These are phyloP conservation scores for Aspergillus neotritici DNA, from an alignment of 2,329 filamentous ascomycete genomes.

Conservation along the genomic window DNA sequence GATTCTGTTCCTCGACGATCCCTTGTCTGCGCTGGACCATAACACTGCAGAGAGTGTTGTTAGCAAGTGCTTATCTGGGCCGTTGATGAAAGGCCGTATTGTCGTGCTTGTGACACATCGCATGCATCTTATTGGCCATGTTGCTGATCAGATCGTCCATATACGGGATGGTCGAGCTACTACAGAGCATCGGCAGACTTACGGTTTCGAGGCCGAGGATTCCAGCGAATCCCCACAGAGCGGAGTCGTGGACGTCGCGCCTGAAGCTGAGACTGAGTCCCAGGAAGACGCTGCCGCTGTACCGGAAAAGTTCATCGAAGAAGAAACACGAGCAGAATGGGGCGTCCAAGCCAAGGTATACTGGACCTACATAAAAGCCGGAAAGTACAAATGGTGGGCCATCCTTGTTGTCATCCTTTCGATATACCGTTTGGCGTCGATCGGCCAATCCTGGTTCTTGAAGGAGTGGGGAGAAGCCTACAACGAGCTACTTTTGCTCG, in stretches of 20 bases:
- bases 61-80: constrained; percentile 51
- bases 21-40: constrained; percentile 56
- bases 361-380: constrained; percentile 78
- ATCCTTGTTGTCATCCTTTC: constrained; percentile 58
- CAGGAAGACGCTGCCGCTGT: constrained; percentile 48
- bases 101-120: constrained; percentile 60
- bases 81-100: constrained; percentile 49
- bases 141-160: constrained; percentile 69
- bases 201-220: constrained; percentile 35
- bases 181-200: constrained; percentile 45
- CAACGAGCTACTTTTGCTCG: constrained; percentile 22
- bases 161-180: constrained; percentile 57
- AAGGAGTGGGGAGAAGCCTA: constrained; percentile 85
- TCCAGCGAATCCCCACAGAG: constrained; percentile 8
- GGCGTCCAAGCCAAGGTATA: constrained; percentile 72
- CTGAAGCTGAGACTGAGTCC: constrained; percentile 20
- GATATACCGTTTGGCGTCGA: constrained; percentile 57
- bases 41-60: constrained; percentile 60
- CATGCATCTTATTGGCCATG: constrained; percentile 63
- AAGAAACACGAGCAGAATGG: constrained; percentile 68
- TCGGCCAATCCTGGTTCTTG: constrained; percentile 71
- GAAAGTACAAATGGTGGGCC: constrained; percentile 67
- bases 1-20: constrained; percentile 55
- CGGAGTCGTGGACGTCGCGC: too few species aligned
- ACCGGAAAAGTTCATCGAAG: constrained; percentile 72